Base-by-base conservation (phyloP, 2,329 filamentous ascomycete genomes). In the Cercospora sp. region DNA sequence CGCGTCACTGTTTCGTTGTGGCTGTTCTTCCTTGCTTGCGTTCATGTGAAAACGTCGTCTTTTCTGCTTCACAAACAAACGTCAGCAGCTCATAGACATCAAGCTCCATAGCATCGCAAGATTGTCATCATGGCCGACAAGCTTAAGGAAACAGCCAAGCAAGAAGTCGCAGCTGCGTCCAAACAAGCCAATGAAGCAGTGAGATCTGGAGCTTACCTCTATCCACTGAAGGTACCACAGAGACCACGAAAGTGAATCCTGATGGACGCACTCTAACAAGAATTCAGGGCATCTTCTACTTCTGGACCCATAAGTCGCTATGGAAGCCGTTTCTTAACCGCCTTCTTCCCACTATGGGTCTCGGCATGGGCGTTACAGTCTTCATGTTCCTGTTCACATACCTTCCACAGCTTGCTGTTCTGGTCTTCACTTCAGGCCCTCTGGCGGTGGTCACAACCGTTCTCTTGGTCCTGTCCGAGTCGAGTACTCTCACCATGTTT, bases 331-430 rank as follows among this genome's bases (percentile, higher is more conserved):
- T 90, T 58, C 80, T 82, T 28, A 80, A 82, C n/a, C 86, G 85
- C 63, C 80, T 89, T 40, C 78, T 83, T 2, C 84, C 86, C 2
- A 93, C 90, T 30, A 73, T 96, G 61, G 84, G 86, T 1, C 85
- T 97, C 2, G 93, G 91, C 13, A 79, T 89, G 9, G 86, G 87
- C 55, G 89, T 97, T 57, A 89, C 94, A 6, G 63, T 73, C 13
- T 84, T 87, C 79, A 96, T 97, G 92, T 97, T 98, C 80, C 83
- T 91, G 73, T 89, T 97, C 77, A 91, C 93, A 60, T 97, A 97
- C 78, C 77, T 89, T 8, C 94, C 94, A 0, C 94, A 97, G 82
- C 87, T 93, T 26, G 91, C 93, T 0, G 80, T 97, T 13, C 86
- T 97, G 55, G 86, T 93, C 62, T 89, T 97, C 74, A 91, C 96